Evolutionary conservation across 495 filamentous ascomycete species (phyloP), one percentile per base, ranked within the genome.

Genomic region (Penicillium paxilli): DNA sequence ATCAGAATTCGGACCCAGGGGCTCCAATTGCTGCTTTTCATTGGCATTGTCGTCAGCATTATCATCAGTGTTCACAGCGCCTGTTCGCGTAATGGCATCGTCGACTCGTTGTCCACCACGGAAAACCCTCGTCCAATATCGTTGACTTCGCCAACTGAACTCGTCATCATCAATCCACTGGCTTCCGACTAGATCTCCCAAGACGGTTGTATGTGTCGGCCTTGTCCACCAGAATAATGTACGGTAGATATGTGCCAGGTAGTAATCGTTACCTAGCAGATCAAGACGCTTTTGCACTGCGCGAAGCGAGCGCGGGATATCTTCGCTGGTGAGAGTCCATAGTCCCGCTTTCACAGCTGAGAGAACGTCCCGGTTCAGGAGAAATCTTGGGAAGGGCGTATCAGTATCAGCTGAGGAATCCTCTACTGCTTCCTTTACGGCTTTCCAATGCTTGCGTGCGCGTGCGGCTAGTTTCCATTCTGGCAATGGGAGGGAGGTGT

Each of bases 161-260:
- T 98, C 94, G 45, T 78, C 82, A 62, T 96, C 87, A 24, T 79
- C 80, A 26, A 98, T 86, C 95, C 95, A 98, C 63, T 98, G 94
- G 60, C 91, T 96, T n/a, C 94, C 95, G 7, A 98, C 73, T 48
- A 98, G 74, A 63, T 98, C 94, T 4, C 94, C 94, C 3, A 98
- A 78, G 1, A 96, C 91, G 0, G 87, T 85, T 22, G 92, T 87
- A 70, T 98, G 95, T 0, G 90, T 96, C 21, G 94, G 94, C 20
- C 77, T 67, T 4, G 85, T 82, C 84, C 86, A 91, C 84, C 89
- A 93, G 55, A 81, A 80, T 16, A 96, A 65, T 0, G 86, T 90
- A n/a, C 90, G 83, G 74, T 94, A 97, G 44, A 97, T 88, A 66
- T 97, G 94, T 9, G 89, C 88, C 7, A 98, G 83, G 70, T 97